phyloP scores from a whole-genome alignment of 2,329 filamentous ascomycete species.

The Lachnellula arida region DNA sequence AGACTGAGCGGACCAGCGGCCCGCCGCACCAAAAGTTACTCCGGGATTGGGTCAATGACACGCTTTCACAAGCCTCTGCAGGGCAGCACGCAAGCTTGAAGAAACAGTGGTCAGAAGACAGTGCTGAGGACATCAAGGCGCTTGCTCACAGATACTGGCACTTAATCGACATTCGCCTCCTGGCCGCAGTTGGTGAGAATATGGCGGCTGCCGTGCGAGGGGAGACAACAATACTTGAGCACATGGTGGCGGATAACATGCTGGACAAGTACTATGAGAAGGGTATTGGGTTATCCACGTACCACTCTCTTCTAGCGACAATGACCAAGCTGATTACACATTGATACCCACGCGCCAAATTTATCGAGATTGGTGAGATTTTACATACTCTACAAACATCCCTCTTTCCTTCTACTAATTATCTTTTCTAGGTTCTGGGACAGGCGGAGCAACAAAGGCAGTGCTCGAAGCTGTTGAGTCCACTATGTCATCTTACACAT shows the following conservation, averaged over 20 bases:
- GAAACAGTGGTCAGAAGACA: constrained; percentile 15
- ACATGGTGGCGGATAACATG: constrained; percentile 17
- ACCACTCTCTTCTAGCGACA: background rate
- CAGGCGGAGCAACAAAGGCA: constrained; percentile 37
- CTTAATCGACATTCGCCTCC: constrained; percentile 5
- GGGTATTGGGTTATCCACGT: constrained; percentile 25
- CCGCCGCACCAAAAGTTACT: constrained; percentile 9
- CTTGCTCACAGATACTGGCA: constrained; percentile 1
- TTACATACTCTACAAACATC: too few species aligned
- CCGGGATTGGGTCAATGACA: constrained; percentile 1
- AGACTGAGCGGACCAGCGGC: constrained; percentile 3
- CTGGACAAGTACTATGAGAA: constrained; percentile 20
- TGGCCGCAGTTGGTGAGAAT: constrained; percentile 17
- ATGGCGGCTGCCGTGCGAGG: constrained; percentile 17
- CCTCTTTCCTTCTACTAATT: too few species aligned
- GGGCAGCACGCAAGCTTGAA: constrained; percentile 12
- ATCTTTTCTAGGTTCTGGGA: constrained; percentile 44
- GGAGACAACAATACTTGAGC: constrained; percentile 19
- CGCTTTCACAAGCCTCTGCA: background rate
- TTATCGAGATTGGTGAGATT: too few species aligned
- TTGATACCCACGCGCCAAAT: background rate
- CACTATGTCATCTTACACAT: constrained; percentile 39
- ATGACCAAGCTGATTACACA: constrained; percentile 23
- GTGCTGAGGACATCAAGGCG: background rate
- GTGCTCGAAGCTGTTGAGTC: constrained; percentile 34